Evolutionary conservation across 495 filamentous ascomycete species (phyloP).

Genomic region (Penicillium flavigenum): DNA sequence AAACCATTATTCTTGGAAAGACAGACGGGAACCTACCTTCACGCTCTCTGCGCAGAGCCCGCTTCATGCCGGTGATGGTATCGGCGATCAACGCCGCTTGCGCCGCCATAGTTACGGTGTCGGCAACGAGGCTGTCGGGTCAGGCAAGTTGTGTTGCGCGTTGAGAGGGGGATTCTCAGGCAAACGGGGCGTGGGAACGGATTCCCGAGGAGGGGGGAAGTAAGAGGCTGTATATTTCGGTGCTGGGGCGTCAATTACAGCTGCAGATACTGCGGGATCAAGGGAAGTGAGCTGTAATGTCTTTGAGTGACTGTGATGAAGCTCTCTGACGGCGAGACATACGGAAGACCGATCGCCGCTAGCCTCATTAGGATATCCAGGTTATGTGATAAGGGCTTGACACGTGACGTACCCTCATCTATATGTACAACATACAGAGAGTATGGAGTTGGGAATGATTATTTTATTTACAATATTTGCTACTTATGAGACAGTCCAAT

Average conservation of each 20-base stretch:
- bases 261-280: not conserved
- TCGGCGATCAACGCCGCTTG: slow-evolving; percentile 69
- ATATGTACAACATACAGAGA: not conserved
- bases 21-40: slow-evolving; percentile 48
- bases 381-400: slow-evolving; percentile 30
- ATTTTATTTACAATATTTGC: not conserved
- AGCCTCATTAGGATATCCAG: slow-evolving; percentile 29
- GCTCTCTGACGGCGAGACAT: slow-evolving; percentile 31
- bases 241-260: not conserved
- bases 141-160: slow-evolving; percentile 22
- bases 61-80: slow-evolving; percentile 75
- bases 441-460: not conserved
- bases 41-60: slow-evolving; percentile 60
- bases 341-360: slow-evolving; percentile 39
- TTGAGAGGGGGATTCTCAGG: slow-evolving; percentile 13
- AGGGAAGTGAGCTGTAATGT: slow-evolving; percentile 3
- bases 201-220: not conserved
- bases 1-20: slow-evolving; percentile 1
- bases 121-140: slow-evolving; percentile 19
- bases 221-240: not conserved
- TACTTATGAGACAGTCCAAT: slow-evolving; percentile 5
- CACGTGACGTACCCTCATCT: slow-evolving; percentile 31
- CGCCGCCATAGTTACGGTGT: slow-evolving; percentile 59
- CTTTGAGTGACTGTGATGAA: slow-evolving; percentile 23
- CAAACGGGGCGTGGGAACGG: not conserved